A percentile compares a stretch with the other conserved stretches of the same genome.
These are phyloP conservation scores for Trichoderma semiorbis DNA, from an alignment of 2,329 filamentous ascomycete species.

Conservation along the genomic window DNA sequence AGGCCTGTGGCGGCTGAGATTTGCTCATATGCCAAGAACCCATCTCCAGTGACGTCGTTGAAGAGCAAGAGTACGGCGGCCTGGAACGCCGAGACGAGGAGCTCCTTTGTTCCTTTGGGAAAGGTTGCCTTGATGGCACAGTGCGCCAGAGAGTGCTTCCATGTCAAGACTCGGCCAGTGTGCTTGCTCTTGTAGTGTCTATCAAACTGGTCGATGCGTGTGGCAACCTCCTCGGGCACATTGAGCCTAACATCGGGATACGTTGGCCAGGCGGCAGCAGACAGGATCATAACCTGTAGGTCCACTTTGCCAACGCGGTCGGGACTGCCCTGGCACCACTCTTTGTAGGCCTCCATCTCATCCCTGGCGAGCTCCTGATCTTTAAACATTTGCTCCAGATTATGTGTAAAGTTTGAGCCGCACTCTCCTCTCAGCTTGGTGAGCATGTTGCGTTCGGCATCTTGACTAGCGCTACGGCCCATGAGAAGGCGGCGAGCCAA, in stretches of 20 bases:
- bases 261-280: conserved; percentile 85
- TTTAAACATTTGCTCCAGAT: conserved; percentile 99
- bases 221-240: conserved; percentile 70
- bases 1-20: conserved; percentile 73
- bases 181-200: conserved; percentile 85
- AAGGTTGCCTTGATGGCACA: conserved; percentile 82
- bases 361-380: conserved; percentile 92
- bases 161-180: conserved; percentile 77
- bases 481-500: conserved; percentile 85
- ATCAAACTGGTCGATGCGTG: conserved; percentile 79
- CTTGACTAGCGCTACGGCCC: conserved; percentile 87
- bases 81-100: conserved; percentile 89
- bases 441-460: conserved; percentile 95
- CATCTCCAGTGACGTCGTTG: conserved; percentile 62
- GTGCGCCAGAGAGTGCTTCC: conserved; percentile 92
- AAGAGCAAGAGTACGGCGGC: conserved; percentile 88
- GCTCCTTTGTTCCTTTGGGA: conserved; percentile 75
- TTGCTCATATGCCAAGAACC: conserved; percentile 69
- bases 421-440: conserved; percentile 89
- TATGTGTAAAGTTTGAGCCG: conserved; percentile 90
- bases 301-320: conserved; percentile 50
- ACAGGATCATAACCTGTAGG: conserved; percentile 85
- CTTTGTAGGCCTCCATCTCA: conserved; percentile 87
- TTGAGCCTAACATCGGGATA: conserved; percentile 73
- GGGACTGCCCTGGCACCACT: conserved; percentile 54